A percentile compares a stretch with the other conserved stretches of the same genome.
Evolutionary conservation across 75 land plant species (phyloP).

Genomic region (Sequoiadendron giganteum): DNA sequence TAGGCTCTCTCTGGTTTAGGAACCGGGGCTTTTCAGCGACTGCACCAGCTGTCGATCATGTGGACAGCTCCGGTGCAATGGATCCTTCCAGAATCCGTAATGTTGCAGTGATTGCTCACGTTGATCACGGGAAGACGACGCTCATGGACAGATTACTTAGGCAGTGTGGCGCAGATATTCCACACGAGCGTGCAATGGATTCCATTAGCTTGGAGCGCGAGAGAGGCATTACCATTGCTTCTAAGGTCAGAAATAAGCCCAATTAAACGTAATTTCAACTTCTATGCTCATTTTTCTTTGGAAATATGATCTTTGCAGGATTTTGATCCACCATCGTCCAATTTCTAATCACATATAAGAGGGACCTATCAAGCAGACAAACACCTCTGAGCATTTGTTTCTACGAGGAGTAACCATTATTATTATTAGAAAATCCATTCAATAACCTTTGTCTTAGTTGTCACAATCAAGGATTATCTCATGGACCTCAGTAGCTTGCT

Average conservation of each 20-base stretch:
- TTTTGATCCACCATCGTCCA: background rate
- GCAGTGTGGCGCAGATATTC: constrained; percentile 92
- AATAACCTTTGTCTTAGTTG: too few species aligned
- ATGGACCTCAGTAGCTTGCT: too few species aligned
- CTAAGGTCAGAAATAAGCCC: constrained; percentile 52
- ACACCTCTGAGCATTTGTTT: too few species aligned
- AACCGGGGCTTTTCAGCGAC: background rate
- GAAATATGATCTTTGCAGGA: background rate
- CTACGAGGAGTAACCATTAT: too few species aligned
- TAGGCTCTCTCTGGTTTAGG: background rate
- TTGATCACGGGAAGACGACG: constrained; percentile 99
- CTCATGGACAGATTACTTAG: constrained; percentile 94
- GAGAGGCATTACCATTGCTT: constrained; percentile 97
- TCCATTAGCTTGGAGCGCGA: constrained; percentile 97
- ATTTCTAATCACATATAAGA: too few species aligned
- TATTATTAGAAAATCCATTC: too few species aligned
- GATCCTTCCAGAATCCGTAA: constrained; percentile 79
- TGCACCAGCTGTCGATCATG: constrained; percentile 12
- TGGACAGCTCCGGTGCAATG: constrained; percentile 20
- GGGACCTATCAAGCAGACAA: too few species aligned
- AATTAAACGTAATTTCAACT: background rate
- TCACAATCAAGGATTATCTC: too few species aligned
- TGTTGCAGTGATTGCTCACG: constrained; percentile 98
- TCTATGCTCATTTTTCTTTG: background rate
- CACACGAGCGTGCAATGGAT: constrained; percentile 95